Evolutionary conservation across 169 alveolate genomes (phyloP), one percentile per base, ranked within the genome.

Genomic region (Plasmodium gonderi): DNA sequence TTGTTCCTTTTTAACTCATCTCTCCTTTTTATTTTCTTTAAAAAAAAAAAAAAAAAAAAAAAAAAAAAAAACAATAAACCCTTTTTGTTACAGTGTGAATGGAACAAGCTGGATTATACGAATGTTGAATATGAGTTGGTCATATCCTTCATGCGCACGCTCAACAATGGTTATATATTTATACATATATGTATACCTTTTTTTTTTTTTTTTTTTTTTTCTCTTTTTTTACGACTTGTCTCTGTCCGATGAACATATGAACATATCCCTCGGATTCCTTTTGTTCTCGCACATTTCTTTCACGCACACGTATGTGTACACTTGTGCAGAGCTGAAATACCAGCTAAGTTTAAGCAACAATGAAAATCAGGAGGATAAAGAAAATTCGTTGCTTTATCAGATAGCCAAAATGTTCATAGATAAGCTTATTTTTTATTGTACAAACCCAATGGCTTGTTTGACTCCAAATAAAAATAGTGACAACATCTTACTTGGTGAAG

Each of bases 61-160:
- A n/a, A n/a, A n/a, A n/a, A n/a, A n/a, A n/a, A n/a, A n/a, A n/a
- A n/a, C n/a, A n/a, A n/a, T n/a, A n/a, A 20, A 76, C 47, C n/a
- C 33, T 65, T 82, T 69, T 38, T 31, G 33, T 12, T 79, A 31
- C 82, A 82, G 92, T 82, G 92, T 64, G 26, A 82, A 82, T 40
- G 51, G 77, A 82, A 47, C 76, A 49, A 44, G 36, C 75, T 82
- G 26, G 36, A 82, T 6, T 75, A 82, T 38, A 54, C 51, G 42
- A 82, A 45, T 75, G 26, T 72, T 20, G 92, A 82, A 82, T 82
- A 82, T 44, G 92, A 82, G 64, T 60, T 82, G 72, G 14, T 82
- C 33, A 72, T 68, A 26, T 82, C 92, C 42, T 82, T 82, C 26
- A 82, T 82, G 79, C 75, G 65, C 68, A 82, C 92, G 14, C 64